A percentile compares a stretch with the other conserved stretches of the same genome.
Conservation (phyloP, 805 yeast species). For the Phaffomyces thermotolerans region DNA sequence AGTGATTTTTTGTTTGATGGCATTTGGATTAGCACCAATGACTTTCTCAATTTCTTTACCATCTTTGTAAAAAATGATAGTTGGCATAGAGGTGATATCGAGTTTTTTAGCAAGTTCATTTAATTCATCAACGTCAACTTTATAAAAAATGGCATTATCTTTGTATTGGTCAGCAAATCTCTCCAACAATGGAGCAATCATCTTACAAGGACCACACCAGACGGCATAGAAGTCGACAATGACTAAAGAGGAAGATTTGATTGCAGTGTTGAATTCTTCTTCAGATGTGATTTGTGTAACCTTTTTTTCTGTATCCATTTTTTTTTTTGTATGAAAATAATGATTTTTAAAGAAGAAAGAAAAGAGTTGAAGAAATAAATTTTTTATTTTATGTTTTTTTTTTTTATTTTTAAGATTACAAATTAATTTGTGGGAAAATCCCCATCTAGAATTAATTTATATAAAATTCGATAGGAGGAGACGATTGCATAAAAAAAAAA, state of each 20-base stretch:
- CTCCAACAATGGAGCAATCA: slow-evolving; percentile 90
- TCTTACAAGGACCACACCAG: slow-evolving; percentile 99
- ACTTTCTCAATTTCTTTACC: slow-evolving; percentile 76
- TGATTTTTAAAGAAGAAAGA: no score
- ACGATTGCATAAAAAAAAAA: no score
- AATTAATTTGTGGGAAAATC: no score
- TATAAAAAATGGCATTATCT: slow-evolving; percentile 60
- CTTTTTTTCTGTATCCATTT: slow-evolving; percentile 30
- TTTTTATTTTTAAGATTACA: no score
- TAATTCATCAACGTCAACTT: slow-evolving; percentile 87
- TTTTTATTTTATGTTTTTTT: no score
- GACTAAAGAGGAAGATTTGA: slow-evolving; percentile 60
- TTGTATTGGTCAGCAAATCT: slow-evolving; percentile 61
- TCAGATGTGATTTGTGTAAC: slow-evolving; percentile 43
- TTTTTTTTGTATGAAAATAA: no score
- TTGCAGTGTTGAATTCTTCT: slow-evolving; percentile 61
- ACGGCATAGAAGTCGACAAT: slow-evolving; percentile 95
- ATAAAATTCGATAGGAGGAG: no score
- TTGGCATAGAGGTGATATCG: slow-evolving; percentile 58
- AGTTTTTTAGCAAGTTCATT: slow-evolving; percentile 64
- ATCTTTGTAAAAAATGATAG: slow-evolving; percentile 68
- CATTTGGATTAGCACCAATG: slow-evolving; percentile 86
- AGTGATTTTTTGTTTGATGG: slow-evolving; percentile 62
- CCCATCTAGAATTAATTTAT: no score
- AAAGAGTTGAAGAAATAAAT: no score